These are phyloP conservation scores for Penicillium paxilli DNA, from an alignment of 495 filamentous ascomycete genomes.

Conservation along the genomic window DNA sequence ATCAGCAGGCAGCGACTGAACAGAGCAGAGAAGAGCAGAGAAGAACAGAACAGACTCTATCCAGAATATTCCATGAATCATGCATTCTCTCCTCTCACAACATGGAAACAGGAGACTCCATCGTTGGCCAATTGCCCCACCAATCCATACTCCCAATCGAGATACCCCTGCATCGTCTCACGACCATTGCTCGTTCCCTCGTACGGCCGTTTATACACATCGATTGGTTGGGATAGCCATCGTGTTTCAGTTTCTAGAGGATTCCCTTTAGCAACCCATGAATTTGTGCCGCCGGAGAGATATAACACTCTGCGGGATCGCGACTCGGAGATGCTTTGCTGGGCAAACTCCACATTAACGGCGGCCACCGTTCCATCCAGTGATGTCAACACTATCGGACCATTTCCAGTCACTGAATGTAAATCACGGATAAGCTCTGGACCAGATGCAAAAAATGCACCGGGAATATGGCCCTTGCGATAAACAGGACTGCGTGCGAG, in stretches of 20 bases:
- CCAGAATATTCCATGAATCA: too few relatives aligned
- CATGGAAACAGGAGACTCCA: conserved; percentile 23
- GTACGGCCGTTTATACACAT: conserved; percentile 28
- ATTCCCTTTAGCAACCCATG: conserved; percentile 19
- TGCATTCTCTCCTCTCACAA: conserved; percentile 6
- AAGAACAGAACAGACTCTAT: too few relatives aligned
- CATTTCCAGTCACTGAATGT: neutral
- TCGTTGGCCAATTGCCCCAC: conserved; percentile 28
- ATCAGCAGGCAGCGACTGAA: too few relatives aligned
- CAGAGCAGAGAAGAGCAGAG: too few relatives aligned
- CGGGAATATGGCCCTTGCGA: conserved; percentile 25
- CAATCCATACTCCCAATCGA: conserved; percentile 32
- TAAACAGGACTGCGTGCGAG: conserved; percentile 26
- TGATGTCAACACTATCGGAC: conserved; percentile 26
- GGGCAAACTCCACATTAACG: conserved; percentile 29
- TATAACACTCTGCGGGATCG: conserved; percentile 15
- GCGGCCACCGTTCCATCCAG: conserved; percentile 38
- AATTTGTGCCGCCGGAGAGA: conserved; percentile 20
- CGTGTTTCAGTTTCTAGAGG: conserved; percentile 19
- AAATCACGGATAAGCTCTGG: conserved; percentile 25
- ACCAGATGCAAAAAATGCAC: conserved; percentile 26
- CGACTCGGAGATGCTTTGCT: neutral
- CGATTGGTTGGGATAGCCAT: conserved; percentile 25
- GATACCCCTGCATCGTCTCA: conserved; percentile 28
- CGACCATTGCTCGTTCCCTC: conserved; percentile 28